Percentiles rank a stretch among this genome's conserved stretches.
Conservation (phyloP, 2,329 filamentous ascomycete species). For the Fusarium tupiense region DNA sequence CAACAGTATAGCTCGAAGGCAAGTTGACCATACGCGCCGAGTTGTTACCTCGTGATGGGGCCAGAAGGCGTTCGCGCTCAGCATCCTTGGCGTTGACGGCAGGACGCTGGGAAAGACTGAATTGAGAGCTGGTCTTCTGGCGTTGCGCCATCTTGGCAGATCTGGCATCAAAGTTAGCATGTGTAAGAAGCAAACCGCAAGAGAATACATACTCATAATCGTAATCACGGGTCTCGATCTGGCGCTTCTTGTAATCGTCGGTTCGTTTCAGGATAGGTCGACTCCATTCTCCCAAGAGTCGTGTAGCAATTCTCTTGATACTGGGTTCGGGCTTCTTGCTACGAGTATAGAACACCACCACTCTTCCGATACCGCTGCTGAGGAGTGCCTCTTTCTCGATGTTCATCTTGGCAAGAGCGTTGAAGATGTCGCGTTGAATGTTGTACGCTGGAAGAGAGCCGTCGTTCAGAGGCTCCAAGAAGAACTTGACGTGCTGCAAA, state of each 20-base stretch:
- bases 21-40: constrained; percentile 65
- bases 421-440: constrained; percentile 94
- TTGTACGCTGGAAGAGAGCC: constrained; percentile 95
- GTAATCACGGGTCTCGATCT: constrained; percentile 70
- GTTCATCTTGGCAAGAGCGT: constrained; percentile 79
- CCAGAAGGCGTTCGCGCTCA: constrained; percentile 68
- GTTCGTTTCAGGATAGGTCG: constrained; percentile 92
- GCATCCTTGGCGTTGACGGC: constrained; percentile 55
- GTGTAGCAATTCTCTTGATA: constrained; percentile 94
- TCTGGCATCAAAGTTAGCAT: constrained; percentile 48
- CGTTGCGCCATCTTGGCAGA: constrained; percentile 64
- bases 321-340: constrained; percentile 87
- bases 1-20: constrained; percentile 67
- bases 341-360: constrained; percentile 96
- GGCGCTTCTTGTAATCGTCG: constrained; percentile 91
- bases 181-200: background rate
- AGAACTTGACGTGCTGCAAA: constrained; percentile 93
- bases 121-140: constrained; percentile 58
- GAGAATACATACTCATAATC: constrained; percentile 65
- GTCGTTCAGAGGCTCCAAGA: constrained; percentile 94
- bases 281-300: constrained; percentile 94
- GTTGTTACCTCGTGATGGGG: constrained; percentile 64
- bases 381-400: constrained; percentile 91
- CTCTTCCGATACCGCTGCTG: constrained; percentile 93
- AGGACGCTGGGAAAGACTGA: constrained; percentile 62